phyloP scores from a whole-genome alignment of 257 asterid species.

The Petrea volubilis region DNA sequence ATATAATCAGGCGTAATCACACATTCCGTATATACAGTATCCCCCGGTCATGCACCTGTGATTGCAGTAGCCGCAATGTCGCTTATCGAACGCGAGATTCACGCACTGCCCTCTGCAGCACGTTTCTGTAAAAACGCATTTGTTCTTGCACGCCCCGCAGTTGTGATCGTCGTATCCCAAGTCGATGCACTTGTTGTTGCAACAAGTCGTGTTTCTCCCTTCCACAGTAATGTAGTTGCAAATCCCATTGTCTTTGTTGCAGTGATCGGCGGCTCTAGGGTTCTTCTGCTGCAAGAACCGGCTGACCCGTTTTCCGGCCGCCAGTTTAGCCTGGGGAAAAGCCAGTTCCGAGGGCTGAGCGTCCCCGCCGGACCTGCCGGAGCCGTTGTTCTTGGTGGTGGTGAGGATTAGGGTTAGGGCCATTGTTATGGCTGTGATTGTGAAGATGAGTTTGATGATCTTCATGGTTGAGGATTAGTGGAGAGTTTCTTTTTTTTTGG shows the following conservation, averaged over 20 bases:
- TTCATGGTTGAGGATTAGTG: conserved; percentile 30
- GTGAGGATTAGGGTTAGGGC: conserved; percentile 42
- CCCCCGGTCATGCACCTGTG: conserved; percentile 48
- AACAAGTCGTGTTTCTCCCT: conserved; percentile 59
- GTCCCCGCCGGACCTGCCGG: too few species aligned
- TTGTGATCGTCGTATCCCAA: conserved; percentile 42
- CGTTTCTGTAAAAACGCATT: conserved; percentile 42
- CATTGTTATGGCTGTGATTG: conserved; percentile 26
- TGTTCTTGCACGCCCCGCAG: conserved; percentile 69
- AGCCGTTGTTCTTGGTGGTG: background rate
- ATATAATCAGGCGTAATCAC: conserved; percentile 51
- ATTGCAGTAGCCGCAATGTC: conserved; percentile 60
- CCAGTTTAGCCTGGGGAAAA: background rate
- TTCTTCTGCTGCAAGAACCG: conserved; percentile 55
- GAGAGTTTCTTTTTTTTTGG: background rate
- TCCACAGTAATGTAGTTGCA: conserved; percentile 31
- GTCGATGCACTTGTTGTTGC: conserved; percentile 66
- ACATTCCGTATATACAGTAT: conserved; percentile 56
- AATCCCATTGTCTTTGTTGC: conserved; percentile 46
- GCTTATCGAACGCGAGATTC: conserved; percentile 46
- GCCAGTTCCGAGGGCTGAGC: background rate
- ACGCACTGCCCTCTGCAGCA: conserved; percentile 76
- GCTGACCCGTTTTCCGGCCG: conserved; percentile 25
- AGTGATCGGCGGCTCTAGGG: conserved; percentile 63
- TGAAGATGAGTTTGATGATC: conserved; percentile 34